phyloP scores from a whole-genome alignment of 768 basidiomycete genomes.

The Boletus speciosus region DNA sequence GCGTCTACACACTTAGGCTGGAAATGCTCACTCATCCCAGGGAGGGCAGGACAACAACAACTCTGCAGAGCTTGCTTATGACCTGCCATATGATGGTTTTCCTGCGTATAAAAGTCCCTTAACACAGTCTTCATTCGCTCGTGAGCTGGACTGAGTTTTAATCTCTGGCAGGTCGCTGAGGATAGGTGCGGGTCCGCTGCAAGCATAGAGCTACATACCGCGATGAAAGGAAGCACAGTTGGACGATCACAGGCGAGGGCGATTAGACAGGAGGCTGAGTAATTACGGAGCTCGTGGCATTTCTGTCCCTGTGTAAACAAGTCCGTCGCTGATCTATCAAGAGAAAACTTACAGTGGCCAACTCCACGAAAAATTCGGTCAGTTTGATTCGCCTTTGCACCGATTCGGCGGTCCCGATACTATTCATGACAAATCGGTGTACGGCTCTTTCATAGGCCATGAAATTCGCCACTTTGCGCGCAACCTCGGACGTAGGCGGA shows the following conservation, averaged over 20 bases:
- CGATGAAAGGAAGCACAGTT: conserved; percentile 32
- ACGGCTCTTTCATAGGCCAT: conserved; percentile 36
- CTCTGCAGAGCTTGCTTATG: conserved; percentile 32
- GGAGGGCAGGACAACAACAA: conserved; percentile 29
- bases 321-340: background rate
- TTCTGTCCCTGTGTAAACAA: conserved; percentile 30
- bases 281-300: conserved; percentile 46
- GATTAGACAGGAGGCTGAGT: conserved; percentile 40
- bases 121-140: conserved; percentile 17
- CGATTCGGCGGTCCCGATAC: conserved; percentile 25
- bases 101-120: conserved; percentile 23
- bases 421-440: conserved; percentile 43
- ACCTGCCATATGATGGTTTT: conserved; percentile 25
- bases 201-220: conserved; percentile 10
- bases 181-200: background rate
- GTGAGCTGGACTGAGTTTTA: conserved; percentile 25
- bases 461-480: conserved; percentile 27
- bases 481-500: conserved; percentile 27
- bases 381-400: conserved; percentile 22
- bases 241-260: conserved; percentile 40
- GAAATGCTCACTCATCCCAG: conserved; percentile 28
- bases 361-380: conserved; percentile 43
- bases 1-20: background rate
- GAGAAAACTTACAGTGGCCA: conserved; percentile 37
- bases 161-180: conserved; percentile 12